Evolutionary conservation across 306 rosid species (phyloP).

Genomic region (Lathyrus oleraceus): DNA sequence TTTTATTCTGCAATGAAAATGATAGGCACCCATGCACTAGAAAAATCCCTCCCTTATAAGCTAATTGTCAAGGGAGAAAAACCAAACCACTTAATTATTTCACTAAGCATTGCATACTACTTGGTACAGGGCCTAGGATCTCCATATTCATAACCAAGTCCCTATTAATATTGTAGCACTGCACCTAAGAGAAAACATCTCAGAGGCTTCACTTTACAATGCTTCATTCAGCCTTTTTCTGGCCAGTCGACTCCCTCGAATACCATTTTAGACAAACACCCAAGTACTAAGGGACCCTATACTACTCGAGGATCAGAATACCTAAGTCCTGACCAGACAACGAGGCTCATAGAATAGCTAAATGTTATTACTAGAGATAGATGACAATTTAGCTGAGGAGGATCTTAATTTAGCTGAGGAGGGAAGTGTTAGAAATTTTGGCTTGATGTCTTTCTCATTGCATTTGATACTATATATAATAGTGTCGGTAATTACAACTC

Average conservation of each 20-base stretch:
- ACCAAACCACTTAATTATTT: too few species aligned
- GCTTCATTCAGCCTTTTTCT: neutral
- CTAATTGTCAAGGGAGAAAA: neutral
- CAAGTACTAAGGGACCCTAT: too few species aligned
- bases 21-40: neutral
- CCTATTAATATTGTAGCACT: neutral
- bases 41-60: neutral
- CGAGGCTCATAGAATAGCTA: neutral
- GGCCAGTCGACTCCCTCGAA: too few species aligned
- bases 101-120: too few species aligned
- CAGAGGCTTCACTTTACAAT: neutral
- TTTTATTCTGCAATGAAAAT: constrained; percentile 1
- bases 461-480: too few species aligned
- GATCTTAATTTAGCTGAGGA: too few species aligned
- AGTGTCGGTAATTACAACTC: too few species aligned
- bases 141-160: neutral
- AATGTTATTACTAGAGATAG: constrained; percentile 6
- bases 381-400: neutral
- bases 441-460: too few species aligned
- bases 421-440: too few species aligned
- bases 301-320: neutral
- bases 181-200: neutral
- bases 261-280: too few species aligned
- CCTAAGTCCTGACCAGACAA: neutral
- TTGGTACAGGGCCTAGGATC: neutral